A percentile compares a stretch with the other conserved stretches of the same genome.
Conservation (phyloP, 768 basidiomycete genomes). For the Podaxis sp. region DNA sequence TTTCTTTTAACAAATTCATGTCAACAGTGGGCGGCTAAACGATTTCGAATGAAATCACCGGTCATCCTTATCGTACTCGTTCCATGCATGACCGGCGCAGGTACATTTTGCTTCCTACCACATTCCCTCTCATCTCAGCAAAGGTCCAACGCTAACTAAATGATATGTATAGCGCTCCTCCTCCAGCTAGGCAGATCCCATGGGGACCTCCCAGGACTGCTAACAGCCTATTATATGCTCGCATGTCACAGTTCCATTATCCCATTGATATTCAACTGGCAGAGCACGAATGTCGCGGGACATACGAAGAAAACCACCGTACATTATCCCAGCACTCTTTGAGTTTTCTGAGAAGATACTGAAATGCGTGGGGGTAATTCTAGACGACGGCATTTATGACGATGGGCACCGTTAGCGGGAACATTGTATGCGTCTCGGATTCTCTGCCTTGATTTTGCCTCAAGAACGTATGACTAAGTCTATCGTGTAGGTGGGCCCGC, state of each 20-base stretch:
- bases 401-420: conserved; percentile 25
- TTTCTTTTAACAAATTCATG: not conserved
- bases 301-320: conserved; percentile 30
- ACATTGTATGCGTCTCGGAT: conserved; percentile 19
- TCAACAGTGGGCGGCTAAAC: conserved; percentile 26
- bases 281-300: conserved; percentile 33
- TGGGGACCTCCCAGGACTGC: conserved; percentile 24
- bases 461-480: not conserved
- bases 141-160: not conserved
- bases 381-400: conserved; percentile 27
- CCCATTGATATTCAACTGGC: conserved; percentile 31
- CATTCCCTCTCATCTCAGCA: not conserved
- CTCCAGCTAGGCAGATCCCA: conserved; percentile 22
- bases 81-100: conserved; percentile 23
- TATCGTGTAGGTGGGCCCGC: conserved; percentile 21
- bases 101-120: conserved; percentile 14
- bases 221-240: conserved; percentile 31
- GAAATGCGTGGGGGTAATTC: not conserved
- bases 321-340: not conserved
- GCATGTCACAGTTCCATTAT: conserved; percentile 20
- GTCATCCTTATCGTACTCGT: conserved; percentile 22
- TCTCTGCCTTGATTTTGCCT: not conserved
- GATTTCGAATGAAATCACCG: conserved; percentile 25
- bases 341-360: not conserved
- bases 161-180: conserved; percentile 23